Evolutionary conservation across 495 filamentous ascomycete species (phyloP).

Genomic region (Clavariopsis aquatica): DNA sequence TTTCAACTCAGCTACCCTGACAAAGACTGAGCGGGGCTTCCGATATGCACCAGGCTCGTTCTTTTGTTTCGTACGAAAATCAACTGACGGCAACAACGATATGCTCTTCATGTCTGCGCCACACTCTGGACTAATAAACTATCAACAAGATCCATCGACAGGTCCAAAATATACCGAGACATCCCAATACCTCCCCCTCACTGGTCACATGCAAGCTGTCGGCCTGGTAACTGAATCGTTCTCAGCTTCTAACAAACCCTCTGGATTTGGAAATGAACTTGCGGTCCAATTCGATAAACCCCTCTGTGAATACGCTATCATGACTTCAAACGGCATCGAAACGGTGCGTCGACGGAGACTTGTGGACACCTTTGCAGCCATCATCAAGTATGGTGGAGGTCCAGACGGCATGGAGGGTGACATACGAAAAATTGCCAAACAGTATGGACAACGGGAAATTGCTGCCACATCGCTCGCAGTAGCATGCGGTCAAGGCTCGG

Average conservation of each 20-base stretch:
- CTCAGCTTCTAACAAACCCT: slow-evolving; percentile 64
- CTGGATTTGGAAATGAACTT: slow-evolving; percentile 91
- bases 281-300: slow-evolving; percentile 88
- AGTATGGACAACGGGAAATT: slow-evolving; percentile 83
- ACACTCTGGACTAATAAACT: slow-evolving; percentile 75
- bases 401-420: slow-evolving; percentile 80
- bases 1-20: slow-evolving; percentile 39
- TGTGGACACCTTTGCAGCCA: slow-evolving; percentile 87
- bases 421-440: slow-evolving; percentile 73
- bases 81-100: slow-evolving; percentile 56
- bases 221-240: slow-evolving; percentile 72
- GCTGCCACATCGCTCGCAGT: slow-evolving; percentile 90
- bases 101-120: slow-evolving; percentile 81
- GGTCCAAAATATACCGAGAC: slow-evolving; percentile 60
- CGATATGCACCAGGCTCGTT: slow-evolving; percentile 89
- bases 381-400: slow-evolving; percentile 68
- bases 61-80: slow-evolving; percentile 70
- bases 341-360: slow-evolving; percentile 78
- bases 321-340: slow-evolving; percentile 88
- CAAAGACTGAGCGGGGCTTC: slow-evolving; percentile 34
- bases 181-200: slow-evolving; percentile 71
- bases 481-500: slow-evolving; percentile 88
- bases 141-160: slow-evolving; percentile 50
- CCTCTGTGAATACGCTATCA: slow-evolving; percentile 78
- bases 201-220: slow-evolving; percentile 70